Conservation (phyloP, 2,329 filamentous ascomycete species). For the Aspergillus clavatus region DNA sequence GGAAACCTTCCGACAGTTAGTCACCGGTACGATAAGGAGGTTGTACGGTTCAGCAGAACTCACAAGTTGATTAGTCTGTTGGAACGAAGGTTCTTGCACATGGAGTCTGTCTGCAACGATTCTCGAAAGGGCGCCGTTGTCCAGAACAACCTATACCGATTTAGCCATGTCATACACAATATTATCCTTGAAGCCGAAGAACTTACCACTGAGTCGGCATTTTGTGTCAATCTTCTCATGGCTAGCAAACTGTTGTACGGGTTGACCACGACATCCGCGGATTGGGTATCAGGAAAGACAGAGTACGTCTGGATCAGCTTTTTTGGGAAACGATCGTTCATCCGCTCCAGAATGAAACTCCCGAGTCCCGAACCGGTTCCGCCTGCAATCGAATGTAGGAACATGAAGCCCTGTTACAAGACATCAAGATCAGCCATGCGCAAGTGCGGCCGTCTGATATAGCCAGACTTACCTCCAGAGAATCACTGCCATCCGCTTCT, state of each 20-base stretch:
- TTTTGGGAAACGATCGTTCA: constrained; percentile 97
- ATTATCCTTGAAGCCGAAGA: constrained; percentile 4
- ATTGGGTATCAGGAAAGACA: constrained; percentile 91
- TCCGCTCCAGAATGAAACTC: constrained; percentile 86
- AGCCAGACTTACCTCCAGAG: constrained; percentile 69
- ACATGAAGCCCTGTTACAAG: constrained; percentile 78
- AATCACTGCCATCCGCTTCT: constrained; percentile 96
- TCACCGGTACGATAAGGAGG: no score
- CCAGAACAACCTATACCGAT: constrained; percentile 64
- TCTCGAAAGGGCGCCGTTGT: constrained; percentile 88
- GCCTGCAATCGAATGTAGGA: constrained; percentile 95
- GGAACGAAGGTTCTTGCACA: constrained; percentile 90
- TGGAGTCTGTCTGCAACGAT: constrained; percentile 94
- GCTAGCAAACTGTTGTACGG: constrained; percentile 96
- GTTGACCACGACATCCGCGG: constrained; percentile 89
- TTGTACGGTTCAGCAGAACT: no score
- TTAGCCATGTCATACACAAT: constrained; percentile 17
- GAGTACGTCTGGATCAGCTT: constrained; percentile 99
- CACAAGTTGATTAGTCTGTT: constrained; percentile 94
- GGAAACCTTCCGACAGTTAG: constrained; percentile 54
- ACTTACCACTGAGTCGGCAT: constrained; percentile 87
- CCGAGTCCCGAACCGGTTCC: constrained; percentile 95
- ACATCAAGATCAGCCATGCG: constrained; percentile 2
- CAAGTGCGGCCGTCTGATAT: neutral
- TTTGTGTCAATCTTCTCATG: constrained; percentile 86